A percentile compares a stretch with the other conserved stretches of the same genome.
Evolutionary conservation across 306 rosid genomes (phyloP).

Genomic region (Gastrolobium bilobum): DNA sequence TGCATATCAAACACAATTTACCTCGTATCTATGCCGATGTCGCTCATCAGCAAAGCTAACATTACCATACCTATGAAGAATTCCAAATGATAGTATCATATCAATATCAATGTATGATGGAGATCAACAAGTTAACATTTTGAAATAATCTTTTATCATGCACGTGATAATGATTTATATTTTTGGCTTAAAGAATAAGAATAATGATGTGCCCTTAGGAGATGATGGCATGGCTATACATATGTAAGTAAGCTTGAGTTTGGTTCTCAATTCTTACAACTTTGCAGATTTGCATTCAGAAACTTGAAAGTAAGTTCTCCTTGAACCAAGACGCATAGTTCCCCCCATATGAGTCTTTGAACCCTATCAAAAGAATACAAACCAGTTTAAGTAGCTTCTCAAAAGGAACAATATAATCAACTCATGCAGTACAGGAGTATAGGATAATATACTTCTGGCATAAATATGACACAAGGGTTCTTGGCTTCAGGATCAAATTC

Average conservation of each 20-base stretch:
- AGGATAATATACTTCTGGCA: conserved; percentile 83
- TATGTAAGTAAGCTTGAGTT: conserved; percentile 34
- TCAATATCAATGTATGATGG: conserved; percentile 17
- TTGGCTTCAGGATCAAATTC: conserved; percentile 80
- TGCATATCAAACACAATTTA: conserved; percentile 42
- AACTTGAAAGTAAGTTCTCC: conserved; percentile 83
- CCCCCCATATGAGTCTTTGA: conserved; percentile 98
- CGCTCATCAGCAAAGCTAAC: conserved; percentile 78
- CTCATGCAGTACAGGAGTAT: neutral
- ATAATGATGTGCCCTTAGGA: neutral
- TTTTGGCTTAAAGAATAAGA: neutral
- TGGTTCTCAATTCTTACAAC: conserved; percentile 69
- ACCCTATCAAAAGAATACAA: conserved; percentile 62
- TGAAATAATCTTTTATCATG: neutral
- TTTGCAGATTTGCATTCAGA: conserved; percentile 82
- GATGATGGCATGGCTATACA: neutral
- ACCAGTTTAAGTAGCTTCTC: conserved; percentile 32
- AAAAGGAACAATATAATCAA: conserved; percentile 11
- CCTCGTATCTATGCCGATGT: conserved; percentile 94
- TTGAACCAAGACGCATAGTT: conserved; percentile 98
- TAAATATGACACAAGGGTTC: conserved; percentile 86
- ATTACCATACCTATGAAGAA: conserved; percentile 70
- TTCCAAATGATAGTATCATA: conserved; percentile 37
- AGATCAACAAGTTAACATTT: conserved; percentile 7
- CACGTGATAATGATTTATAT: neutral